Conservation (phyloP, 2,329 filamentous ascomycete species). For the Phaeosphaeriaceae sp. region DNA sequence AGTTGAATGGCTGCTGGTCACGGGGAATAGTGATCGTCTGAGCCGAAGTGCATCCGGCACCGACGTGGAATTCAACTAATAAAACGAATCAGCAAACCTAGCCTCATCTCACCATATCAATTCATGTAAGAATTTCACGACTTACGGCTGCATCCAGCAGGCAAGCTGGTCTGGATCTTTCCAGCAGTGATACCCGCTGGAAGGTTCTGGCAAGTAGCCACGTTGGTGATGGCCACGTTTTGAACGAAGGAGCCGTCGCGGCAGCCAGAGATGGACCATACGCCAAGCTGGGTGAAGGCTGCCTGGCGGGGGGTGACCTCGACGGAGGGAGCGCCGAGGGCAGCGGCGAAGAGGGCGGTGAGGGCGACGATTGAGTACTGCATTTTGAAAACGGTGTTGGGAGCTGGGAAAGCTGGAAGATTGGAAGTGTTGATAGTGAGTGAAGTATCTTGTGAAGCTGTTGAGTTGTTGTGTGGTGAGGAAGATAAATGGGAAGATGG, state of each 20-base stretch:
- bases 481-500: neutral
- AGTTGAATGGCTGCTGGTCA: slow-evolving; percentile 4
- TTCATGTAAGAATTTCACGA: no score
- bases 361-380: slow-evolving; percentile 3
- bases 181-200: neutral
- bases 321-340: neutral
- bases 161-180: slow-evolving; percentile 1
- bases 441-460: neutral
- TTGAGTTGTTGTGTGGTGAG: neutral
- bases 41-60: neutral
- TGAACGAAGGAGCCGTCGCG: neutral
- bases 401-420: neutral
- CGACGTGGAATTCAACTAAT: slow-evolving; percentile 6
- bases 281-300: slow-evolving; percentile 4
- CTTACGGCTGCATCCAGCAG: slow-evolving; percentile 6
- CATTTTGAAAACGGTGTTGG: slow-evolving; percentile 1
- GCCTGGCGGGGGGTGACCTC: slow-evolving; percentile 5
- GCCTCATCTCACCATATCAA: no score
- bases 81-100: neutral
- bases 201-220: slow-evolving; percentile 1
- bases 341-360: slow-evolving; percentile 1
- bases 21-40: slow-evolving; percentile 2
- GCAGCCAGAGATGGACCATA: slow-evolving; percentile 3
- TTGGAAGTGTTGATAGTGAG: neutral
- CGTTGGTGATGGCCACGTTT: neutral